Percentiles rank a stretch among this genome's conserved stretches.
These are phyloP conservation scores for Nitzschia sp. DNA, from an alignment of 108 stramenopile genomes.

Conservation along the genomic window DNA sequence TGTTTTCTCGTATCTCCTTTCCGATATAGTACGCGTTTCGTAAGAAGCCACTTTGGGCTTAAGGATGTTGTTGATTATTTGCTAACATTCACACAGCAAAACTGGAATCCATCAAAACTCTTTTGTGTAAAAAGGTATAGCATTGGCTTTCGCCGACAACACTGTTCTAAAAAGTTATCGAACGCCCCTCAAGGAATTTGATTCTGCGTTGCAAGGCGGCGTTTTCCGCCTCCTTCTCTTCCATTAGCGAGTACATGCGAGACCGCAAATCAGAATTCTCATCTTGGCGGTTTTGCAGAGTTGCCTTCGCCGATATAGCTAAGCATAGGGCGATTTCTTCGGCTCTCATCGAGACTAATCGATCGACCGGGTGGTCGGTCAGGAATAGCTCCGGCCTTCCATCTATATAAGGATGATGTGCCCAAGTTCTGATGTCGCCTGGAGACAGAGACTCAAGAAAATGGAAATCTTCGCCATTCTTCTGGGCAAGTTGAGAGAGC, in stretches of 20 bases:
- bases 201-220: constrained; percentile 19
- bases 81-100: too few species aligned
- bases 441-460: background rate
- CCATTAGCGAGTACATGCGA: constrained; percentile 23
- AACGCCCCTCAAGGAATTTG: constrained; percentile 15
- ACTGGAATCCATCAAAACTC: too few species aligned
- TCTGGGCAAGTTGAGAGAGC: constrained; percentile 3
- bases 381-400: constrained; percentile 10
- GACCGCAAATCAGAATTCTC: constrained; percentile 29
- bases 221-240: constrained; percentile 24
- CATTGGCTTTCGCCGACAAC: background rate
- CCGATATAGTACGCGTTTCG: background rate
- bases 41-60: too few species aligned
- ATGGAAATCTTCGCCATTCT: background rate
- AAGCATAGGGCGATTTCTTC: constrained; percentile 36
- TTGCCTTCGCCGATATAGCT: constrained; percentile 25
- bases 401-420: background rate
- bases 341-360: constrained; percentile 1
- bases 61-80: too few species aligned
- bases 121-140: constrained; percentile 1
- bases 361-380: background rate
- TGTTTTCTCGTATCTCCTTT: background rate
- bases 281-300: constrained; percentile 21
- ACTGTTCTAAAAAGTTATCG: background rate
- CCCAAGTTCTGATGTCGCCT: background rate